These are phyloP conservation scores for Thielaviopsis punctulata DNA, from an alignment of 2,329 filamentous ascomycete species.

Conservation along the genomic window DNA sequence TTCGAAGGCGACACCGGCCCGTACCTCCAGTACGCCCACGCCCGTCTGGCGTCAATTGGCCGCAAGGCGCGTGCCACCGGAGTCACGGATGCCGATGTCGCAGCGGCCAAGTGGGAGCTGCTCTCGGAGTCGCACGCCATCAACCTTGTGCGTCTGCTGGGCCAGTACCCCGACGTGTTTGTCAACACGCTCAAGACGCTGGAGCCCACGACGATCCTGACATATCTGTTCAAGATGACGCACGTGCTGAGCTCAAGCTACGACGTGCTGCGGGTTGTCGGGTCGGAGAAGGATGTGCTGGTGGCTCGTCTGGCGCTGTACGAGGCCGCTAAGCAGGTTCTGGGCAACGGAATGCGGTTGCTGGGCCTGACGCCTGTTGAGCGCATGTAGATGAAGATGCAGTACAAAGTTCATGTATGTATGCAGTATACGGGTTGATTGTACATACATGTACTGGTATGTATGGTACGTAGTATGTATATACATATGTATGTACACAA, in stretches of 20 bases:
- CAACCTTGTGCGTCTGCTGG: conserved; percentile 57
- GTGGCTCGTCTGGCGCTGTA: conserved; percentile 62
- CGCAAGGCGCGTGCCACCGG: conserved; percentile 37
- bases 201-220: conserved; percentile 43
- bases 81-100: conserved; percentile 39
- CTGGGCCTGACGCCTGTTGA: conserved; percentile 66
- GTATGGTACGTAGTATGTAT: no score
- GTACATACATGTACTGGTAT: no score
- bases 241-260: conserved; percentile 67
- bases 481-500: no score
- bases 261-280: conserved; percentile 67
- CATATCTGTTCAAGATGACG: conserved; percentile 77
- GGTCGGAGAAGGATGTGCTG: conserved; percentile 55
- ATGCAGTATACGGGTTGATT: no score
- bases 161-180: conserved; percentile 73
- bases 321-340: conserved; percentile 53
- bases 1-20: conserved; percentile 77
- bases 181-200: conserved; percentile 71
- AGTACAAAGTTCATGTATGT: background rate
- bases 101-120: conserved; percentile 46
- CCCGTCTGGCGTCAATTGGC: conserved; percentile 49
- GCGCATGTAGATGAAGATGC: conserved; percentile 5
- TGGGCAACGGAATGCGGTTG: conserved; percentile 69
- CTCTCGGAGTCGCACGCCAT: conserved; percentile 55
- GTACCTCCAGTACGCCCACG: conserved; percentile 71